Conservation (phyloP, 2,329 filamentous ascomycete genomes). For the Plectosphaerella cucumerina region DNA sequence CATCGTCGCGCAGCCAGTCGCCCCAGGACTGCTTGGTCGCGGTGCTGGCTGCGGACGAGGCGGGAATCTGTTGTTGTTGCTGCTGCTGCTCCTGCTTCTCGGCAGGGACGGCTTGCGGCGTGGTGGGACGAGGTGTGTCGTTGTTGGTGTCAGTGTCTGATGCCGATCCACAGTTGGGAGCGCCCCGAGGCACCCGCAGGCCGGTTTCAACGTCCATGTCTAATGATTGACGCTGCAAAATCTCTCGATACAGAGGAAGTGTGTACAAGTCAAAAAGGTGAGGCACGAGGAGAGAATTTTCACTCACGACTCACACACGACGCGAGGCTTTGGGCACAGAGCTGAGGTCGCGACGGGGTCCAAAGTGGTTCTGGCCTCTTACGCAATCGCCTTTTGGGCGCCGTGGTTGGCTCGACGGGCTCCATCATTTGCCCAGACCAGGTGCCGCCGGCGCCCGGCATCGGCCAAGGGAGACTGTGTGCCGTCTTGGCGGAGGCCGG, state of each 20-base stretch:
- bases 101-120: neutral
- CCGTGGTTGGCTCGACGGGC: conserved; percentile 4
- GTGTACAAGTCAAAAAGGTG: neutral
- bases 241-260: neutral
- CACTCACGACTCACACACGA: neutral
- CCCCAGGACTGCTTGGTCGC: conserved; percentile 4
- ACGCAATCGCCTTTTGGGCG: conserved; percentile 9
- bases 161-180: neutral
- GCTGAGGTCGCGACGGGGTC: neutral
- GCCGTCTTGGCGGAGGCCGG: neutral
- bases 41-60: too few species aligned
- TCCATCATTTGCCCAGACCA: neutral
- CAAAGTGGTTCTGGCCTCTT: neutral
- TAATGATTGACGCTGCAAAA: neutral
- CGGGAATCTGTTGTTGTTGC: neutral
- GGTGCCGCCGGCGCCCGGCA: neutral
- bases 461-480: neutral
- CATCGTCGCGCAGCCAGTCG: conserved; percentile 12
- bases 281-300: neutral
- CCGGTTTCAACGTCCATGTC: conserved; percentile 7
- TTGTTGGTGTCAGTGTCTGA: conserved; percentile 8
- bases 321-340: neutral
- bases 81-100: neutral
- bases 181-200: conserved; percentile 5
- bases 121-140: neutral